These are phyloP conservation scores for Macrolepiota dolichaula DNA, from an alignment of 768 basidiomycete genomes.

Conservation along the genomic window DNA sequence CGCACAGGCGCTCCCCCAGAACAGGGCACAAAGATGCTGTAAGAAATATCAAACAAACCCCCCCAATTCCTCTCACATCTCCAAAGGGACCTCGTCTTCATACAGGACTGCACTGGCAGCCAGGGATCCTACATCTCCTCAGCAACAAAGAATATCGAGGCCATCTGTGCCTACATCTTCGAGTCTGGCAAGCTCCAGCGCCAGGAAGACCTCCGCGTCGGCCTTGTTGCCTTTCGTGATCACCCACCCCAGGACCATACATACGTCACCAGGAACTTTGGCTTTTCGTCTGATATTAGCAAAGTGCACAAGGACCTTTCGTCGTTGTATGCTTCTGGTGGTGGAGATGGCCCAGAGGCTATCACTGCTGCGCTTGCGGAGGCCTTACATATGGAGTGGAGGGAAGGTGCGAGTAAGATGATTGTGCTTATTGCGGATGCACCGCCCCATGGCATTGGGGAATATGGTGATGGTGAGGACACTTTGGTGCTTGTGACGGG, in stretches of 20 bases:
- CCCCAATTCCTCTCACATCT: slow-evolving; percentile 20
- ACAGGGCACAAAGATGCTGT: slow-evolving; percentile 10
- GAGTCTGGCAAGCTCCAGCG: slow-evolving; percentile 89
- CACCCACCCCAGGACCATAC: slow-evolving; percentile 97
- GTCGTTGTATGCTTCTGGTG: slow-evolving; percentile 82
- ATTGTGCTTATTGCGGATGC: slow-evolving; percentile 96
- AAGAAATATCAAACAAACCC: slow-evolving; percentile 70
- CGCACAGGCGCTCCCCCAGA: slow-evolving; percentile 21
- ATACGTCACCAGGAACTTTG: slow-evolving; percentile 90
- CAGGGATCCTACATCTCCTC: slow-evolving; percentile 90
- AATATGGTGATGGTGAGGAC: slow-evolving; percentile 87
- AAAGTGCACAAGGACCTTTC: slow-evolving; percentile 84
- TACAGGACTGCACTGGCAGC: slow-evolving; percentile 93
- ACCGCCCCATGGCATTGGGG: slow-evolving; percentile 95
- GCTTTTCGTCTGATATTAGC: slow-evolving; percentile 88
- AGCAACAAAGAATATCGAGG: slow-evolving; percentile 94
- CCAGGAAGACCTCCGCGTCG: slow-evolving; percentile 86
- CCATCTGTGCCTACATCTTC: slow-evolving; percentile 92
- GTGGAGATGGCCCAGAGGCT: slow-evolving; percentile 95
- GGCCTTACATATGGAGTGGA: slow-evolving; percentile 88
- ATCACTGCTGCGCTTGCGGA: slow-evolving; percentile 92
- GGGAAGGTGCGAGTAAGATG: slow-evolving; percentile 88
- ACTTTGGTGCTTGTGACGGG: background rate
- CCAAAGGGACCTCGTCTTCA: slow-evolving; percentile 85
- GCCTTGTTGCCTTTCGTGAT: slow-evolving; percentile 92